A percentile compares a stretch with the other conserved stretches of the same genome.
Evolutionary conservation across 371 early-diverging fungal species (phyloP).

Genomic region (Synchytrium microbalum): DNA sequence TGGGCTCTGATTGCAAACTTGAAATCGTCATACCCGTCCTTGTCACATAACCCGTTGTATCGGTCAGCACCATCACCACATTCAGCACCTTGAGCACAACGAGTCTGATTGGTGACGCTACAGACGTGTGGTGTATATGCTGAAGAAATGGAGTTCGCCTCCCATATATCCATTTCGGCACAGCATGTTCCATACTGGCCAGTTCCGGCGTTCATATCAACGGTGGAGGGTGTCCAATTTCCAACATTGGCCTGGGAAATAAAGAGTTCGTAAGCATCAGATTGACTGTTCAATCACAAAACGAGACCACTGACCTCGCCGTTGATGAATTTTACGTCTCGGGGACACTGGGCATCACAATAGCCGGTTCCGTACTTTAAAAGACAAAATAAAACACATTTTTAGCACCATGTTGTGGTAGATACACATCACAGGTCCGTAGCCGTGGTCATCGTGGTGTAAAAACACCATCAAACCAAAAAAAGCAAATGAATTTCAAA

Average conservation of each 20-base stretch:
- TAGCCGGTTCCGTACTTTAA: slow-evolving; percentile 24
- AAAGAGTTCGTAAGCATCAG: no score
- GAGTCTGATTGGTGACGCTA: slow-evolving; percentile 8
- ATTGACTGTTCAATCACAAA: no score
- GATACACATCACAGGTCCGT: no score
- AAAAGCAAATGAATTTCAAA: no score
- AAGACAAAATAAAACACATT: no score
- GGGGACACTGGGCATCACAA: slow-evolving; percentile 28
- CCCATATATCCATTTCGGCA: slow-evolving; percentile 27
- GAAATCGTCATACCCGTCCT: no score
- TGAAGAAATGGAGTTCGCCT: slow-evolving; percentile 19
- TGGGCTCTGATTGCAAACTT: no score
- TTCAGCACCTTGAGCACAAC: slow-evolving; percentile 12
- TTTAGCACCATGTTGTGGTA: no score
- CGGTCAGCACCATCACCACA: slow-evolving; percentile 23
- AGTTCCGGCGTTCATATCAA: neutral
- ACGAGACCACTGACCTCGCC: slow-evolving; percentile 17
- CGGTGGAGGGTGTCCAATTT: neutral
- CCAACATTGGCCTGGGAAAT: no score
- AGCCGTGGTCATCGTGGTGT: no score
- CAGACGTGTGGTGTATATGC: slow-evolving; percentile 26
- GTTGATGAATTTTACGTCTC: slow-evolving; percentile 23
- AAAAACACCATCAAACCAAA: no score
- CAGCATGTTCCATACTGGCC: slow-evolving; percentile 19
- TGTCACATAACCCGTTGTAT: slow-evolving; percentile 22